Evolutionary conservation across 208 protist genomes (phyloP).

Genomic region (Vickermania ingenoplastis): DNA sequence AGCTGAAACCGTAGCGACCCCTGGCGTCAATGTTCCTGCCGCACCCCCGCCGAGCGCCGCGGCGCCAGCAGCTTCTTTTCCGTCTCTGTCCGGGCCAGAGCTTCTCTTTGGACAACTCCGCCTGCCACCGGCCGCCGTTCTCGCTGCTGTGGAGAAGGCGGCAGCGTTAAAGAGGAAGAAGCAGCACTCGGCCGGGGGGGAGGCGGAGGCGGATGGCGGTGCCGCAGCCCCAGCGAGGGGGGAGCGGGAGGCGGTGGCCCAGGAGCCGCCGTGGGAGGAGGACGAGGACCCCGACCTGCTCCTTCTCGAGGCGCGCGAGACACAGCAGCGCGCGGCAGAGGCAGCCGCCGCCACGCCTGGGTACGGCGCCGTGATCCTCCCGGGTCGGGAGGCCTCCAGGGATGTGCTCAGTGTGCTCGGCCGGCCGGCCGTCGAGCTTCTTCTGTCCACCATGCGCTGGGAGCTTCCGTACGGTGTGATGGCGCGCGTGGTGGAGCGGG

Average conservation of each 20-base stretch:
- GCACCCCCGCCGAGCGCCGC: neutral
- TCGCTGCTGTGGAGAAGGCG: neutral
- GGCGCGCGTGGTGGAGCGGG: conserved; percentile 8
- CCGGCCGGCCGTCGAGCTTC: conserved; percentile 11
- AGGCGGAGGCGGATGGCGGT: neutral
- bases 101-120: neutral
- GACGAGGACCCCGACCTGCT: neutral
- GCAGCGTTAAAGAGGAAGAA: too few species aligned
- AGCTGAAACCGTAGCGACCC: neutral
- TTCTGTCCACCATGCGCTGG: conserved; percentile 14
- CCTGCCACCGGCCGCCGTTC: neutral
- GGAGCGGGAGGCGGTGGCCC: neutral
- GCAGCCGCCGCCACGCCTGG: neutral
- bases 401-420: conserved; percentile 25
- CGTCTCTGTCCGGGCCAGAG: neutral
- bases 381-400: neutral
- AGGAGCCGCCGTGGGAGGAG: neutral
- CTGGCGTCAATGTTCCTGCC: neutral
- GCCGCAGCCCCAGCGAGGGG: neutral
- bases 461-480: conserved; percentile 10
- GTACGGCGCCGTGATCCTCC: neutral
- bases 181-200: neutral
- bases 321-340: neutral
- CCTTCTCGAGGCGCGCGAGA: neutral
- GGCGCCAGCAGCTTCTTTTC: too few species aligned